Conservation (phyloP, 106 monocot species). For the Dioscorea alata region DNA sequence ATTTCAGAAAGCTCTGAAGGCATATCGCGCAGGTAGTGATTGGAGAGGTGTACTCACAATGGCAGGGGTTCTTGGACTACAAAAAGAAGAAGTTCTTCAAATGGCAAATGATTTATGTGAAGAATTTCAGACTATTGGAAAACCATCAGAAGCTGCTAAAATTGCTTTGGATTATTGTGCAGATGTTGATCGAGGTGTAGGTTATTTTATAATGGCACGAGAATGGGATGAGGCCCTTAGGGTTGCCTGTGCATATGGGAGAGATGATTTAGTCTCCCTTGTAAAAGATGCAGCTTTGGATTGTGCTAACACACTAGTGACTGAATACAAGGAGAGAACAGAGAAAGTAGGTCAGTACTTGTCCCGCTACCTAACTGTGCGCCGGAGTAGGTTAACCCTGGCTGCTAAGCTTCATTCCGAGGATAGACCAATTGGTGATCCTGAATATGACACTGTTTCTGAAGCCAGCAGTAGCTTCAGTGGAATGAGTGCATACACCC, state of each 20-base stretch:
- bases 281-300: constrained; percentile 67
- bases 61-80: constrained; percentile 46
- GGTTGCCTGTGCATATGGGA: constrained; percentile 49
- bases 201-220: constrained; percentile 64
- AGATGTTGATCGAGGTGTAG: constrained; percentile 58
- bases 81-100: constrained; percentile 40
- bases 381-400: constrained; percentile 78
- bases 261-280: constrained; percentile 49
- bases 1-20: constrained; percentile 69
- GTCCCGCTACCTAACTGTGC: constrained; percentile 86
- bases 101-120: constrained; percentile 86
- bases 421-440: constrained; percentile 41
- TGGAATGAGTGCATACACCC: constrained; percentile 94
- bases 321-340: constrained; percentile 66
- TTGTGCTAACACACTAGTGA: constrained; percentile 50
- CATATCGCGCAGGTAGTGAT: constrained; percentile 73
- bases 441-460: constrained; percentile 75
- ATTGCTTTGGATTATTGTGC: constrained; percentile 77
- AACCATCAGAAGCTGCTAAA: constrained; percentile 80
- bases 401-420: constrained; percentile 67
- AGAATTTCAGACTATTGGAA: constrained; percentile 87
- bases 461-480: constrained; percentile 78
- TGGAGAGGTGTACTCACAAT: constrained; percentile 88
- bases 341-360: constrained; percentile 86
- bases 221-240: constrained; percentile 98